These are phyloP conservation scores for Podospora conica DNA, from an alignment of 495 filamentous ascomycete genomes.

Conservation along the genomic window DNA sequence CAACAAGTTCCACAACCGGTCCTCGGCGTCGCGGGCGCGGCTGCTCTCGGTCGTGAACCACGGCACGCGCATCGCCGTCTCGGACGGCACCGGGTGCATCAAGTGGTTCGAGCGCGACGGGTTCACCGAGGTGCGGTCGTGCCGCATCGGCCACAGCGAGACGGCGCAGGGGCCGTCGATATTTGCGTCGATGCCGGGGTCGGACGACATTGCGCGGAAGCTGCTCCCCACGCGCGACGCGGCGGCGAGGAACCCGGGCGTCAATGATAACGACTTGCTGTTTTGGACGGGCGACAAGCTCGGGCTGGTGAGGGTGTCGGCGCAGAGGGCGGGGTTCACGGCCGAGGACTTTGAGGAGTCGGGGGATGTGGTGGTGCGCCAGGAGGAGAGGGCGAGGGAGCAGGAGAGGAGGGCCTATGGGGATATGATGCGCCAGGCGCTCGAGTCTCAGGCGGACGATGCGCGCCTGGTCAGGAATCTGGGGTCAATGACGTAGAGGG, in stretches of 20 bases:
- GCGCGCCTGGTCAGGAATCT: constrained; percentile 69
- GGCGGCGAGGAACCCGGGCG: constrained; percentile 18
- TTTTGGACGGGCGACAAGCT: constrained; percentile 79
- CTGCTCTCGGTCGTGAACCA: constrained; percentile 79
- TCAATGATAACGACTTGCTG: constrained; percentile 59
- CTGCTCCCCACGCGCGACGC: constrained; percentile 52
- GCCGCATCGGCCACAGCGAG: constrained; percentile 58
- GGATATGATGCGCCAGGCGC: constrained; percentile 62
- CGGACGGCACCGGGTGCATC: constrained; percentile 75
- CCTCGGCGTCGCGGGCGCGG: constrained; percentile 66
- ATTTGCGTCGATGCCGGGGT: constrained; percentile 45
- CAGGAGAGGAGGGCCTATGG: constrained; percentile 51
- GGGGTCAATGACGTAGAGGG: constrained; percentile 28
- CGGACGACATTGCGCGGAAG: constrained; percentile 64
- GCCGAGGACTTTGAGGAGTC: constrained; percentile 42
- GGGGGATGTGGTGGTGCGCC: constrained; percentile 38
- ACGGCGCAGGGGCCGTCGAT: constrained; percentile 31
- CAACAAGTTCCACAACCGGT: constrained; percentile 35
- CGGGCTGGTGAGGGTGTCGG: constrained; percentile 61
- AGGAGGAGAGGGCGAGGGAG: constrained; percentile 38
- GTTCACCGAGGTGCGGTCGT: constrained; percentile 68
- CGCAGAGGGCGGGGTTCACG: constrained; percentile 37
- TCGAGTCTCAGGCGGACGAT: constrained; percentile 78
- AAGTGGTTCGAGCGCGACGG: constrained; percentile 93
- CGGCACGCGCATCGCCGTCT: constrained; percentile 76